Base-by-base conservation (phyloP, 2,329 filamentous ascomycete species). In the Dactylellina parvicollis region DNA sequence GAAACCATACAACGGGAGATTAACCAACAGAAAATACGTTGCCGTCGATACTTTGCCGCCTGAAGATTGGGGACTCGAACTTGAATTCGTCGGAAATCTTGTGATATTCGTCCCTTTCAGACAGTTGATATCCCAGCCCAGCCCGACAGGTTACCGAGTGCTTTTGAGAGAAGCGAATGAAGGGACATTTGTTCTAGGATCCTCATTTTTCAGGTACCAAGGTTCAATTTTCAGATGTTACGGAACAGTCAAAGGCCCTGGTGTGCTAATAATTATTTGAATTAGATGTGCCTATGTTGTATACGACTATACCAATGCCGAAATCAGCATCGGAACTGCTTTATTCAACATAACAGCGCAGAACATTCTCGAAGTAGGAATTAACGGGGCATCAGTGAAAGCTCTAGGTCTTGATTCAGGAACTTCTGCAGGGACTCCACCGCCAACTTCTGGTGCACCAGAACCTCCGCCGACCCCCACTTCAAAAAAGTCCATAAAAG, bases 281-380 rank as follows among this genome's bases (percentile, higher is more conserved):
- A 14, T 14, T 47, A 60, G 55, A 36, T 12, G 24, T 42, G 89
- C 89, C 0, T 92, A 92, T 76, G 85, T 91, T 10, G 89, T 92
- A 7, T 92, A 90, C 79, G 89, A 92, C 79, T 82, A 91, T 16
- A 85, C 82, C 20, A 90, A 89, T 79, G 87, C 90, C 78, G 83
- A 89, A 80, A 87, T 92, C 75, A 88, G 87, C 0, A 80, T 92
- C 22, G 90, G 89, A 1, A 86, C 52, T 3, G 22, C 36, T 3
- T 8, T 28, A 24, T 40, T 16, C 9, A 44, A 49, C 9, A n/a
- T 49, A 2, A 49, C 20, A 30, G 24, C 9, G n/a, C 44, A 49
- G 16, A 49, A 30, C 28, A 49, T 26, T 22, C 12, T 49, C 9
- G 20, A n/a, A 49, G 24, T 28, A 2, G 44, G 44, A 14, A n/a